Percentiles rank a stretch among this genome's conserved stretches.
Conservation (phyloP, 495 filamentous ascomycete species). For the Xylaria flabelliformis region DNA sequence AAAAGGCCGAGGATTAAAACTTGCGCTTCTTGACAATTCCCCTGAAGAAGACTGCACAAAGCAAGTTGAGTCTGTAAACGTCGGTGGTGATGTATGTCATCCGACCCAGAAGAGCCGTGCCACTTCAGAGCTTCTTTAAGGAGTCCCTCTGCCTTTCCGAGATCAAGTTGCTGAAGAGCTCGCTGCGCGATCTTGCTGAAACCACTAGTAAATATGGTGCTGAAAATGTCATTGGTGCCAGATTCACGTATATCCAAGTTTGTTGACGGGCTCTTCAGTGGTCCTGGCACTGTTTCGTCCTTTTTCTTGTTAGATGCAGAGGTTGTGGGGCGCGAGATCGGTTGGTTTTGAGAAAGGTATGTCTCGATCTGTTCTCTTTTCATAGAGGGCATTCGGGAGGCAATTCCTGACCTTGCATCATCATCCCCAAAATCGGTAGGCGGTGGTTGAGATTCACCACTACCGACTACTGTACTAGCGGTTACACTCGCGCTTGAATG, state of each 20-base stretch:
- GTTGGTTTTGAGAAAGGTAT: constrained; percentile 20
- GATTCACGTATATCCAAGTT: neutral
- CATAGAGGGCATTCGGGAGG: constrained; percentile 22
- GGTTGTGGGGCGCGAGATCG: neutral
- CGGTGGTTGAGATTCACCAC: constrained; percentile 23
- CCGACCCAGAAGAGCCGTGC: constrained; percentile 21
- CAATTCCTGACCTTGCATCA: constrained; percentile 19
- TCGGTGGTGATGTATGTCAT: constrained; percentile 15
- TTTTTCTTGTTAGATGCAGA: neutral
- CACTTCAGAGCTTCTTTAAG: constrained; percentile 27
- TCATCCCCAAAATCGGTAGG: constrained; percentile 24
- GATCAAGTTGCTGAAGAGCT: constrained; percentile 27
- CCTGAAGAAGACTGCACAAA: constrained; percentile 22
- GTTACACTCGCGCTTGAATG: constrained; percentile 27
- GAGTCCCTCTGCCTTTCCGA: constrained; percentile 24
- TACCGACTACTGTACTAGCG: constrained; percentile 25
- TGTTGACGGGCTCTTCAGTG: neutral
- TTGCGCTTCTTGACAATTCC: constrained; percentile 23
- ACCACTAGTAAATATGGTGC: constrained; percentile 24
- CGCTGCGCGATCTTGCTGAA: constrained; percentile 28
- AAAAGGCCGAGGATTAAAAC: constrained; percentile 14
- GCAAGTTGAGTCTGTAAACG: constrained; percentile 29
- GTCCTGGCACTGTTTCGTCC: neutral
- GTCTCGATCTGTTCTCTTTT: constrained; percentile 28
- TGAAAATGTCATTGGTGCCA: constrained; percentile 16